Evolutionary conservation across 768 basidiomycete genomes (phyloP), one percentile per base, ranked within the genome.

Genomic region (Trametes cingulata): DNA sequence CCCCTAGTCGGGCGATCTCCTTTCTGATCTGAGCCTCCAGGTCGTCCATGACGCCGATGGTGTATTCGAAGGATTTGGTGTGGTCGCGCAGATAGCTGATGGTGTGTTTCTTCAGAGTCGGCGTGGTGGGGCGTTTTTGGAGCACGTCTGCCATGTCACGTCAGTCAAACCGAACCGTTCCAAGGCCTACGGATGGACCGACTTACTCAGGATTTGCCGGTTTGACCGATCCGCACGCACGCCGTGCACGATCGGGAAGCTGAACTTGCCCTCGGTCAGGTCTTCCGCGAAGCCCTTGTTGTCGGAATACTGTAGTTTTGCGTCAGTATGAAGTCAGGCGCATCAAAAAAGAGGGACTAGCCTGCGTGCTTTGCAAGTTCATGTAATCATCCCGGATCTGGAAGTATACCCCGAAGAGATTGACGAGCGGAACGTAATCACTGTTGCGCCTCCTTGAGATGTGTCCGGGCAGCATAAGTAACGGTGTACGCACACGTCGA

Each of bases 371-470:
- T 68, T 95, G 88, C 24, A 98, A 76, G 67, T 98, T 98, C 91
- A 96, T 93, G 46, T 95, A 90, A 72, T 98, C 96, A 67, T 98
- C 96, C n/a, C 95, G 78, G 65, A 98, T 95, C 71, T 98, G 96
- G 73, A 94, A 97, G 68, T 86, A 90, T n/a, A 97, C 85, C 2
- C 95, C 93, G 61, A 98, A 90, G 10, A 97, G 82, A 72, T 97
- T 97, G 62, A 96, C 91, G 1, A 98, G 81, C 0, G 95, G 93
- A 1, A 96, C 86, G 64, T 93, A 97, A 72, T 98, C 86, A 10
- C 93, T 97, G 12, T 14, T 3, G 60, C 9, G 15, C 14, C 10
- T 27, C 7, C 13, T 48, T 2, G 25, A 20, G 8, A 41, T 2
- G 53, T 25, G 17, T 39, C 17, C 5, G 22, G 17, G 52, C 19